These are phyloP conservation scores for Biancaea sappan DNA, from an alignment of 306 rosid species.

Conservation along the genomic window DNA sequence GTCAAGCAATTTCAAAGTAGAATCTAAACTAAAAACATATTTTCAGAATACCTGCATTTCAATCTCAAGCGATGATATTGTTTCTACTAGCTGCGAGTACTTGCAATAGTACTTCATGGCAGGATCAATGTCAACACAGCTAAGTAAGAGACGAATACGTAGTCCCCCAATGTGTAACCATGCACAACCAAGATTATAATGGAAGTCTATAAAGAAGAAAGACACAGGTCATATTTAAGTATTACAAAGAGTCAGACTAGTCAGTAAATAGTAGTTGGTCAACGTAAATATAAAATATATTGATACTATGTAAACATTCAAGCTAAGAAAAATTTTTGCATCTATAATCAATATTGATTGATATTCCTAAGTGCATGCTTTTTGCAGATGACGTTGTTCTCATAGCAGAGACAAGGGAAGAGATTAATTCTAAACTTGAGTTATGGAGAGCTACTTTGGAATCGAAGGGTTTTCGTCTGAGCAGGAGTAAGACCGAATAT, in stretches of 20 bases:
- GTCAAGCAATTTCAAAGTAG: no score
- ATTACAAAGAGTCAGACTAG: background rate
- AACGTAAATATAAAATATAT: background rate
- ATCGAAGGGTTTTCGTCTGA: no score
- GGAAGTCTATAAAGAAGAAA: constrained; percentile 41
- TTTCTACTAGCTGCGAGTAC: constrained; percentile 60
- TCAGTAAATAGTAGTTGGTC: background rate
- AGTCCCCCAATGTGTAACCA: constrained; percentile 77
- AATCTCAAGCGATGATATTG: constrained; percentile 66
- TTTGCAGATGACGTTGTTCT: no score
- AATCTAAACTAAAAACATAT: background rate
- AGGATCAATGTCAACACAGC: constrained; percentile 79
- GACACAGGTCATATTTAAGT: background rate
- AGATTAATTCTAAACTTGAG: no score
- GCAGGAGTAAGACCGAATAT: no score
- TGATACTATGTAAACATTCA: background rate
- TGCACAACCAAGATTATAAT: constrained; percentile 61
- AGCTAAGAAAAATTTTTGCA: background rate
- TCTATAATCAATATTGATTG: background rate
- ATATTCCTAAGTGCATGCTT: no score
- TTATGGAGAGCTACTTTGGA: no score
- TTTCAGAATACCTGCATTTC: constrained; percentile 71
- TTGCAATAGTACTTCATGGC: constrained; percentile 73
- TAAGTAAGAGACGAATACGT: constrained; percentile 75
- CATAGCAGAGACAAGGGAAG: no score